phyloP scores from a whole-genome alignment of 768 basidiomycete genomes.

The Dentipellis sp. region DNA sequence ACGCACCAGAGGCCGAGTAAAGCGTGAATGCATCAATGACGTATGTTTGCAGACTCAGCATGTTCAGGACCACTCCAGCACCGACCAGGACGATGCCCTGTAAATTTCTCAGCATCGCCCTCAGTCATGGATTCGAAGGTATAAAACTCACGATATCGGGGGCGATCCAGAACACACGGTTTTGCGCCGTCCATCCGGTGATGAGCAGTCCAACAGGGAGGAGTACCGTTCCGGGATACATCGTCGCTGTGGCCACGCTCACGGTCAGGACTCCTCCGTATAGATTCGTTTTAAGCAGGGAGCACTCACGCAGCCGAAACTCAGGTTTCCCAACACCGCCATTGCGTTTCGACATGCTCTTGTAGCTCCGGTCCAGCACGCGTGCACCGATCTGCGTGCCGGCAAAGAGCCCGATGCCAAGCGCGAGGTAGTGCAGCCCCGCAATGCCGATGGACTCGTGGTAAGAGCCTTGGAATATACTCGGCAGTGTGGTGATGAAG shows the following conservation, averaged over 20 bases:
- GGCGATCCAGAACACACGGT: constrained; percentile 52
- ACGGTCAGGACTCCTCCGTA: neutral
- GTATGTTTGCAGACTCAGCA: constrained; percentile 59
- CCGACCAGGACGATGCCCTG: constrained; percentile 53
- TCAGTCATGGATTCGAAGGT: neutral
- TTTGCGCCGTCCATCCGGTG: constrained; percentile 42
- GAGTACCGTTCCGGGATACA: constrained; percentile 47
- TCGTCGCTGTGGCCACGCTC: constrained; percentile 32
- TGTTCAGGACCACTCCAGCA: constrained; percentile 46
- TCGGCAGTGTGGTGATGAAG: constrained; percentile 55
- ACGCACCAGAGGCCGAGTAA: constrained; percentile 56
- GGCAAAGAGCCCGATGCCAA: constrained; percentile 48
- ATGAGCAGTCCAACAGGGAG: constrained; percentile 63
- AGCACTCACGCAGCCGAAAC: constrained; percentile 35
- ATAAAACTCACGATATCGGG: constrained; percentile 42
- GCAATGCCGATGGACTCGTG: constrained; percentile 45
- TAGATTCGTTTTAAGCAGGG: neutral
- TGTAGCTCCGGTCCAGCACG: constrained; percentile 47
- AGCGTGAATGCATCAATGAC: constrained; percentile 59
- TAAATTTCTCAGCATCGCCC: constrained; percentile 3
- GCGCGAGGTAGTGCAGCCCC: constrained; percentile 62
- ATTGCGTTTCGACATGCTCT: constrained; percentile 40
- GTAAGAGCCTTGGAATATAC: constrained; percentile 49
- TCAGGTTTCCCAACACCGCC: constrained; percentile 47
- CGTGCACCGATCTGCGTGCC: constrained; percentile 47